Percentiles rank a stretch among this genome's conserved stretches.
phyloP scores from a whole-genome alignment of 2,329 filamentous ascomycete genomes.

The Aspergillus flavus region DNA sequence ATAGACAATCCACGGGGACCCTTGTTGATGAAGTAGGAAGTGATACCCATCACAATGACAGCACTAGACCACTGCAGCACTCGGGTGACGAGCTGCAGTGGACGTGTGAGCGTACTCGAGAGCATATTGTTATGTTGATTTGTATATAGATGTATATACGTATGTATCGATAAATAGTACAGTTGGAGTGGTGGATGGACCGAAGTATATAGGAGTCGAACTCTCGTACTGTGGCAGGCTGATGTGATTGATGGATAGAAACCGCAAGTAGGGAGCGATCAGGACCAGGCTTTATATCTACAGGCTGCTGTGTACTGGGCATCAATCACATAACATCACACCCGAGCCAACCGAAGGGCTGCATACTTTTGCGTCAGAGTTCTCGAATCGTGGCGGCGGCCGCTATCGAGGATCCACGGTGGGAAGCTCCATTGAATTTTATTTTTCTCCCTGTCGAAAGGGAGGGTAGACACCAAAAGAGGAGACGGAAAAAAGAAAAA shows the following conservation, averaged over 20 bases:
- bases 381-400: slow-evolving; percentile 12
- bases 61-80: slow-evolving; percentile 42
- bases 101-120: slow-evolving; percentile 30
- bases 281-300: slow-evolving; percentile 9
- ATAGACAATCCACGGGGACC: slow-evolving; percentile 36
- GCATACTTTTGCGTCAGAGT: slow-evolving; percentile 16
- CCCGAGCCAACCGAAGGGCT: slow-evolving; percentile 10
- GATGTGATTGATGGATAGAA: background rate
- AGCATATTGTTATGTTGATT: slow-evolving; percentile 20
- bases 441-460: background rate
- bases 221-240: background rate
- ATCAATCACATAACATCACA: slow-evolving; percentile 7
- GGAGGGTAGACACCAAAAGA: background rate
- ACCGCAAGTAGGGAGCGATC: background rate
- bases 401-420: slow-evolving; percentile 13
- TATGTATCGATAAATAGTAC: background rate
- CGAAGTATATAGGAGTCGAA: background rate
- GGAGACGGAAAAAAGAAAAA: background rate
- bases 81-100: slow-evolving; percentile 34
- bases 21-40: slow-evolving; percentile 42
- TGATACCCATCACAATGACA: slow-evolving; percentile 46
- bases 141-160: background rate
- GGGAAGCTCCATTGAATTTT: background rate
- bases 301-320: slow-evolving; percentile 2
- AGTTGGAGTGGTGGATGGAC: background rate